These are phyloP conservation scores for Blastocystis sp. DNA, from an alignment of 352 stramenopile genomes.

Conservation along the genomic window DNA sequence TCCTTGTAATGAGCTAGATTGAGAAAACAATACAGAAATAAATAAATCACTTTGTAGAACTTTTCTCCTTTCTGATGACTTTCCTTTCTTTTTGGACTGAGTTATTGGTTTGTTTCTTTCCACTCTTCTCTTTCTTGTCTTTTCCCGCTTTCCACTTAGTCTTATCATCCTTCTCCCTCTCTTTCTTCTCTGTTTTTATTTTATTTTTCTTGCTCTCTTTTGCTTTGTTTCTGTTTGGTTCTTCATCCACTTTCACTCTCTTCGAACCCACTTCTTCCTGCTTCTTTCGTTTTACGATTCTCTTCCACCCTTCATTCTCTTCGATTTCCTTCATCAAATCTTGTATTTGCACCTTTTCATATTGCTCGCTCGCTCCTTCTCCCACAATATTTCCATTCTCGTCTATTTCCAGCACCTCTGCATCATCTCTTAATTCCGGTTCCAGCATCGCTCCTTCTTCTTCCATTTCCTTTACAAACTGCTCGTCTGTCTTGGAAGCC, in stretches of 20 bases:
- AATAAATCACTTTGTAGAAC: too few species aligned
- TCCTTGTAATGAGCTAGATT: background rate
- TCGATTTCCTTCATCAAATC: background rate
- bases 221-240: background rate
- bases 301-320: background rate
- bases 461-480: background rate
- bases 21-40: too few species aligned
- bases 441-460: background rate
- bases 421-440: background rate
- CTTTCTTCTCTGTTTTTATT: conserved; percentile 17
- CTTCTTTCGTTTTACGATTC: background rate
- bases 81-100: conserved; percentile 3
- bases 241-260: background rate
- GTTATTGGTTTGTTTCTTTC: background rate
- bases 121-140: conserved; percentile 24
- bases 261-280: background rate
- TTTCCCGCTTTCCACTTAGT: conserved; percentile 13
- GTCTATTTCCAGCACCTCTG: conserved; percentile 19
- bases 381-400: background rate
- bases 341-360: background rate
- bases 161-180: background rate
- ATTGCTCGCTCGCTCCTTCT: background rate
- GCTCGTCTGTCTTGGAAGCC: background rate
- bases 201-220: conserved; percentile 17
- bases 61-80: conserved; percentile 11